Evolutionary conservation across 1,284 basidiomycete genomes (phyloP).

Genomic region (Lentinula novae-zelandiae): DNA sequence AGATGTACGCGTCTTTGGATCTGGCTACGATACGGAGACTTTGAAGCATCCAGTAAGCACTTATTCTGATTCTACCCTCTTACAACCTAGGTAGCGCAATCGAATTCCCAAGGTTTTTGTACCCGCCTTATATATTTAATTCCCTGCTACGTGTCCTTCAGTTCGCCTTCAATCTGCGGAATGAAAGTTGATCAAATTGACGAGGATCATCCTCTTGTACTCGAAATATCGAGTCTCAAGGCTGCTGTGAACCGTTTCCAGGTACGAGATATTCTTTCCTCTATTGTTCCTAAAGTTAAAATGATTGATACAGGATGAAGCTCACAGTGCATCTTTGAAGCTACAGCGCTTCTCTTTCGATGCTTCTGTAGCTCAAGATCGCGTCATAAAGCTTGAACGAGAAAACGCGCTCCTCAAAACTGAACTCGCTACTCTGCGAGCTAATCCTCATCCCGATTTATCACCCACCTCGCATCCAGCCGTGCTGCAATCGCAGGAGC

Average conservation of each 20-base stretch:
- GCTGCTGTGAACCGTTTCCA: slow-evolving; percentile 47
- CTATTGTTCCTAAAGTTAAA: slow-evolving; percentile 7
- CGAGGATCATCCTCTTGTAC: slow-evolving; percentile 61
- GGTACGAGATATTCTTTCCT: neutral
- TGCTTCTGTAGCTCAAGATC: slow-evolving; percentile 43
- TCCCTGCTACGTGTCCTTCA: neutral
- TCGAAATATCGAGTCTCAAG: slow-evolving; percentile 63
- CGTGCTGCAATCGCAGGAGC: slow-evolving; percentile 51
- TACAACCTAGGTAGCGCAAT: no score
- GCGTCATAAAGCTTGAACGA: slow-evolving; percentile 42
- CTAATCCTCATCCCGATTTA: slow-evolving; percentile 40
- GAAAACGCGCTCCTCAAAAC: slow-evolving; percentile 52
- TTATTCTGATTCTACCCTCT: no score
- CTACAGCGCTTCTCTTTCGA: slow-evolving; percentile 61
- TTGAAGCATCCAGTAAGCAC: neutral
- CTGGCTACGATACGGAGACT: neutral
- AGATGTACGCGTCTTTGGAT: neutral
- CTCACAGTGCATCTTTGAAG: slow-evolving; percentile 58
- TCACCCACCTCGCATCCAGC: slow-evolving; percentile 37
- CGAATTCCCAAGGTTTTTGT: no score
- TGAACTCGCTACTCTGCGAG: slow-evolving; percentile 51
- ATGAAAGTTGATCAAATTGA: slow-evolving; percentile 18
- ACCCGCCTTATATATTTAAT: neutral
- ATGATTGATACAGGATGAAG: slow-evolving; percentile 53
- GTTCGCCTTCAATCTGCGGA: neutral